Evolutionary conservation across 768 basidiomycete genomes (phyloP), one percentile per base, ranked within the genome.

Genomic region (Mrakia hoshinonis): DNA sequence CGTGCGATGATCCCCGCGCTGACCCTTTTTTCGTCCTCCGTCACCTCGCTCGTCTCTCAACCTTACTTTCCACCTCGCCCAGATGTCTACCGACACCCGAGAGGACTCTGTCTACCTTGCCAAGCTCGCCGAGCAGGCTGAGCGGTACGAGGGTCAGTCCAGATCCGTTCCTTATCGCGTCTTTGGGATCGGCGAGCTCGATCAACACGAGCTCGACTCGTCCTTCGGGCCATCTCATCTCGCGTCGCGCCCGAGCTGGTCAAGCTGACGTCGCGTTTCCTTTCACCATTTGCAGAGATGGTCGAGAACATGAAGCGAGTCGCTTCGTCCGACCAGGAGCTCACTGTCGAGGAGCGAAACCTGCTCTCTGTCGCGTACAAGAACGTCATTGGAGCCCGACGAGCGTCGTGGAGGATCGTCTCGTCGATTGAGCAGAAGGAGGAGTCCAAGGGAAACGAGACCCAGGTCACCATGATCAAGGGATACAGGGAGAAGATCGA

Each of bases 271-370:
- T n/a, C n/a, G n/a, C n/a, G n/a, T n/a, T 29, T 68, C 64, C 48
- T 43, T 73, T 46, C 52, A 70, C 47, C 49, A 73, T 51, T 51
- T 34, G 22, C 72, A 81, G 91, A 96, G 82, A 96, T 96, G 94
- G 94, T 96, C 76, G 91, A 92, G 83, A 95, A 94, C 86, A 98
- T 98, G 94, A 97, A 97, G 87, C 87, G 87, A 74, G 94, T 97
- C 75, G 94, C 94, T 70, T 93, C 92, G 39, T 93, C 92, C 73
- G 92, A 95, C 85, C 90, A 94, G 82, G 94, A 98, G 79, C 89
- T 97, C 79, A 95, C 93, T 73, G 92, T 97, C 55, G 94, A 98
- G 83, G 94, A 98, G 83, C 92, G 94, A 74, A 98, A 97, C 81
- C 87, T 98, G 68, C 86, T 98, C 70, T 96, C 92, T 13, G 94